phyloP scores from a whole-genome alignment of 2,329 filamentous ascomycete genomes.

The Lachnellula cervina region DNA sequence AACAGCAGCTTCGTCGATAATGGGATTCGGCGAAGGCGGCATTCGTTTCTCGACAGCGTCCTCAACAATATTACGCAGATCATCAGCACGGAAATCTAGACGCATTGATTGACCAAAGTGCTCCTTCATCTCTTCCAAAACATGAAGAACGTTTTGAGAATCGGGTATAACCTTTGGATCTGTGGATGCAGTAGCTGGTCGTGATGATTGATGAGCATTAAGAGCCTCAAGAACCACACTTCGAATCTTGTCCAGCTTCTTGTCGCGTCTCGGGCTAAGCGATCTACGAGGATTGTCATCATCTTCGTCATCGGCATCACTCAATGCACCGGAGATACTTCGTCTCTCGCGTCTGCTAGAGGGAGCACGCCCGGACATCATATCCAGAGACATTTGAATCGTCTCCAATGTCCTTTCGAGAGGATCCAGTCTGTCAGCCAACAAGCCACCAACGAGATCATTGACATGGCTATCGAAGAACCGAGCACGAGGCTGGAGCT shows the following conservation, averaged over 20 bases:
- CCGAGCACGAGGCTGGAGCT: conserved; percentile 71
- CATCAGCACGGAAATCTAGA: conserved; percentile 43
- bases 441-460: conserved; percentile 70
- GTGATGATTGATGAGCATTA: conserved; percentile 45
- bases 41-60: conserved; percentile 56
- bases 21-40: conserved; percentile 40
- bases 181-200: conserved; percentile 29
- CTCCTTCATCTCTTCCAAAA: conserved; percentile 58
- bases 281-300: conserved; percentile 72
- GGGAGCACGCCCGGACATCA: conserved; percentile 49
- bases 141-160: conserved; percentile 55
- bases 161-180: conserved; percentile 23
- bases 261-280: conserved; percentile 72
- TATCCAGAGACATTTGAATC: conserved; percentile 66
- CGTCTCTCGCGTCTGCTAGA: conserved; percentile 56
- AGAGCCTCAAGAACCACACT: conserved; percentile 70
- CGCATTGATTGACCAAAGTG: conserved; percentile 44
- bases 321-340: conserved; percentile 64
- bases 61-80: conserved; percentile 59
- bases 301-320: conserved; percentile 93
- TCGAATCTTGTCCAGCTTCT: conserved; percentile 77
- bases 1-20: conserved; percentile 37
- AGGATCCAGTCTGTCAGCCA: conserved; percentile 73
- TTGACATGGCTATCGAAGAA: conserved; percentile 94
- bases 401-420: conserved; percentile 72